Conservation (phyloP, 2,329 filamentous ascomycete genomes). For the Penicillium freii region DNA sequence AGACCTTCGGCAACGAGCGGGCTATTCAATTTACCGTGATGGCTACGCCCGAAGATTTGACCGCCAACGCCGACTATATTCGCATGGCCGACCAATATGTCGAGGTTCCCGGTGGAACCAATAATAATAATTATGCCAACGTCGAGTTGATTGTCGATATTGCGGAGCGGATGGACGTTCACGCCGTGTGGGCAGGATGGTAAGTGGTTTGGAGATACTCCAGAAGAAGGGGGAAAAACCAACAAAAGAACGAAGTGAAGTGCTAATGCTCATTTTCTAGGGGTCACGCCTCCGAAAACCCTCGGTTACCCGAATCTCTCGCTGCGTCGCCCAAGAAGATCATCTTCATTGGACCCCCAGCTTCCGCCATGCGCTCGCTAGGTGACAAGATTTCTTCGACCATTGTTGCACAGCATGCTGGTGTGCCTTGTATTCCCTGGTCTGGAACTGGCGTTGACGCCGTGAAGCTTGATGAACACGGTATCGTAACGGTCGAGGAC, state of each 20-base stretch:
- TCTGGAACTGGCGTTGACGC: constrained; percentile 87
- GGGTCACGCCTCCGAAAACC: constrained; percentile 98
- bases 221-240: background rate
- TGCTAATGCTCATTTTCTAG: constrained; percentile 43
- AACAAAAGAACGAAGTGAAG: background rate
- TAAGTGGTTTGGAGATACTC: constrained; percentile 47
- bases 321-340: constrained; percentile 98
- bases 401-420: constrained; percentile 95
- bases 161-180: constrained; percentile 96
- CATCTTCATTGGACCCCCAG: constrained; percentile 96
- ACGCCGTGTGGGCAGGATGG: constrained; percentile 99
- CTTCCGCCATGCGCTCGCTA: constrained; percentile 96
- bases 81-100: constrained; percentile 99
- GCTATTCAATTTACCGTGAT: constrained; percentile 99
- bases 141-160: constrained; percentile 99
- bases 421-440: constrained; percentile 98
- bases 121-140: constrained; percentile 99
- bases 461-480: constrained; percentile 73
- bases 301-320: constrained; percentile 91
- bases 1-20: constrained; percentile 96
- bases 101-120: constrained; percentile 96
- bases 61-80: constrained; percentile 98
- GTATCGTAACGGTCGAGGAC: constrained; percentile 89
- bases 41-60: constrained; percentile 96
- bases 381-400: constrained; percentile 99